Percentiles rank a stretch among this genome's conserved stretches.
phyloP scores from a whole-genome alignment of 768 basidiomycete genomes.

The Arthromyces matolae region DNA sequence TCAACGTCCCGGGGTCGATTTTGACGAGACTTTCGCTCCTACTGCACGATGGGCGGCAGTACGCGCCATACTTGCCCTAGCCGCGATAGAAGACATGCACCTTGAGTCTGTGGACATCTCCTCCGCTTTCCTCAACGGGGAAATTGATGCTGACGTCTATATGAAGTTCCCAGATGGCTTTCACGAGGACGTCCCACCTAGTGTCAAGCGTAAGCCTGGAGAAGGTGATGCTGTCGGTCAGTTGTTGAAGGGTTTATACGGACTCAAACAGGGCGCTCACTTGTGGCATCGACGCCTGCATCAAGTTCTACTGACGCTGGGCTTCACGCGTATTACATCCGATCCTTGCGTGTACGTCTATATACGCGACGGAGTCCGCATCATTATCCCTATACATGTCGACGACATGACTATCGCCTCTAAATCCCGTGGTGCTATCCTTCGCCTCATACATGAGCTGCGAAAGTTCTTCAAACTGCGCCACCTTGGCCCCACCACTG shows the following conservation, averaged over 20 bases:
- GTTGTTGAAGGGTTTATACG: not conserved
- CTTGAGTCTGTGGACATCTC: slow-evolving; percentile 12
- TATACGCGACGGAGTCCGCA: not conserved
- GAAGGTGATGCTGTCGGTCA: not conserved
- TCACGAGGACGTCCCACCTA: not conserved
- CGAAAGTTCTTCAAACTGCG: not conserved
- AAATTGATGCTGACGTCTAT: not conserved
- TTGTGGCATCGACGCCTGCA: not conserved
- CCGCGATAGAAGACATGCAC: slow-evolving; percentile 23
- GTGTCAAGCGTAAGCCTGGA: not conserved
- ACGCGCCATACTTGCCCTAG: slow-evolving; percentile 20
- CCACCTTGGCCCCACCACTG: slow-evolving; percentile 1
- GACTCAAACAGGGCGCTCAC: not conserved
- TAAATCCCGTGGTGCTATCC: not conserved
- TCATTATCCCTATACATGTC: not conserved
- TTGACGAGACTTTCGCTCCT: slow-evolving; percentile 34
- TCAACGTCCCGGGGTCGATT: slow-evolving; percentile 39
- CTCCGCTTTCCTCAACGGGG: not conserved
- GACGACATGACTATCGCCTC: not conserved
- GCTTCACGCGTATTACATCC: not conserved
- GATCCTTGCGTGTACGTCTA: not conserved
- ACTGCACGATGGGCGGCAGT: slow-evolving; percentile 19
- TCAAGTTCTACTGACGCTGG: not conserved
- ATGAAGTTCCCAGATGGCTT: not conserved
- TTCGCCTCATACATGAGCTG: not conserved